A percentile compares a stretch with the other conserved stretches of the same genome.
phyloP scores from a whole-genome alignment of 2,329 filamentous ascomycete species.

The Talaromyces sp. region DNA sequence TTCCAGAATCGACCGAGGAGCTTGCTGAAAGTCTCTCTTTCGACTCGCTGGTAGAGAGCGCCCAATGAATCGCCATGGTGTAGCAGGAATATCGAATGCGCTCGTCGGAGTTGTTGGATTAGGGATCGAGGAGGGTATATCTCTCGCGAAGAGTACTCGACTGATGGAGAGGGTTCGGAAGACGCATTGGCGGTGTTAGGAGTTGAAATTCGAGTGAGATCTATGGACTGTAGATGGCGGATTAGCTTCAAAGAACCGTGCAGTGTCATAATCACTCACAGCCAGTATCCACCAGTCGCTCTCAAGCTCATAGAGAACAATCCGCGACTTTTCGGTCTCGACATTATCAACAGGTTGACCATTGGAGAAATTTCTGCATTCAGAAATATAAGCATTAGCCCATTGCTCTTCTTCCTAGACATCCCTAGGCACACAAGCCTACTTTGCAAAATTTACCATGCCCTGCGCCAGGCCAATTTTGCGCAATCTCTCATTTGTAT shows the following conservation, averaged over 20 bases:
- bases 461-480: constrained; percentile 96
- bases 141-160: constrained; percentile 87
- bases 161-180: constrained; percentile 40
- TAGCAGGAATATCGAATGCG: constrained; percentile 79
- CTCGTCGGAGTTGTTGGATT: constrained; percentile 75
- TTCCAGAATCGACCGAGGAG: constrained; percentile 81
- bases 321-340: constrained; percentile 84
- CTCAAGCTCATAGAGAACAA: constrained; percentile 84
- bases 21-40: constrained; percentile 67
- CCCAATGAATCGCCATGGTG: constrained; percentile 78
- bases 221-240: constrained; percentile 62
- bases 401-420: not conserved
- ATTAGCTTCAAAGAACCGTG: constrained; percentile 8
- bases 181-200: constrained; percentile 46
- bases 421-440: constrained; percentile 45
- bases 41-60: constrained; percentile 64
- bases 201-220: constrained; percentile 71
- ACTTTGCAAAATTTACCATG: constrained; percentile 87
- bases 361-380: constrained; percentile 70
- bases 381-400: constrained; percentile 24
- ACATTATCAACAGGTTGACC: constrained; percentile 76
- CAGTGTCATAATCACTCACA: constrained; percentile 52
- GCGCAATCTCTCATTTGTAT: constrained; percentile 80
- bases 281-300: constrained; percentile 93
- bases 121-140: constrained; percentile 79